Percentiles rank a stretch among this genome's conserved stretches.
Evolutionary conservation across 257 asterid genomes (phyloP).

Genomic region (Salvia rosmarinus): DNA sequence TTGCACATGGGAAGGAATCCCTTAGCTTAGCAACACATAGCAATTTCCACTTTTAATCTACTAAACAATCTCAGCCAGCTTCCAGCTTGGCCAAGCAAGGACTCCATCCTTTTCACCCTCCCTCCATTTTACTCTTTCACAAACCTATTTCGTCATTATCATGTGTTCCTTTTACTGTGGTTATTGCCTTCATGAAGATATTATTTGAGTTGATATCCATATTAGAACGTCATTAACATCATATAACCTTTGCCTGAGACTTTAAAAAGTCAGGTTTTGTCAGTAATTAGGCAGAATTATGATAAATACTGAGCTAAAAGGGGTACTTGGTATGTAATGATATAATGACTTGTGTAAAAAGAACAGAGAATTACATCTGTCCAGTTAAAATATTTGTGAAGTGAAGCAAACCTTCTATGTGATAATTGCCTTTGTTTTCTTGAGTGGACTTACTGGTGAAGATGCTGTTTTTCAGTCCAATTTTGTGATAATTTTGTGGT

Average conservation of each 20-base stretch:
- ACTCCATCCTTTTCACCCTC: not conserved
- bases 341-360: too few relatives aligned
- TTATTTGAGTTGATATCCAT: too few relatives aligned
- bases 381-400: too few relatives aligned
- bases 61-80: not conserved
- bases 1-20: not conserved
- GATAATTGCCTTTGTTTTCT: conserved; percentile 19
- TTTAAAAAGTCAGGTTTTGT: not conserved
- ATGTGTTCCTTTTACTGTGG: too few relatives aligned
- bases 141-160: too few relatives aligned
- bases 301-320: too few relatives aligned
- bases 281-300: not conserved
- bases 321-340: too few relatives aligned
- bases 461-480: conserved; percentile 8
- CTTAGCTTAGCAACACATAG: not conserved
- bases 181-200: too few relatives aligned
- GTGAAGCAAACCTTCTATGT: not conserved
- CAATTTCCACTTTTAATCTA: not conserved
- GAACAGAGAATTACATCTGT: too few relatives aligned
- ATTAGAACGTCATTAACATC: not conserved
- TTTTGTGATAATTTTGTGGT: not conserved
- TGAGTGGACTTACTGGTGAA: conserved; percentile 17
- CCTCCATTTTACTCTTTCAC: too few relatives aligned
- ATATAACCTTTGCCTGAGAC: not conserved
- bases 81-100: not conserved